These are phyloP conservation scores for Naganishia kalamii DNA, from an alignment of 768 basidiomycete species.

Conservation along the genomic window DNA sequence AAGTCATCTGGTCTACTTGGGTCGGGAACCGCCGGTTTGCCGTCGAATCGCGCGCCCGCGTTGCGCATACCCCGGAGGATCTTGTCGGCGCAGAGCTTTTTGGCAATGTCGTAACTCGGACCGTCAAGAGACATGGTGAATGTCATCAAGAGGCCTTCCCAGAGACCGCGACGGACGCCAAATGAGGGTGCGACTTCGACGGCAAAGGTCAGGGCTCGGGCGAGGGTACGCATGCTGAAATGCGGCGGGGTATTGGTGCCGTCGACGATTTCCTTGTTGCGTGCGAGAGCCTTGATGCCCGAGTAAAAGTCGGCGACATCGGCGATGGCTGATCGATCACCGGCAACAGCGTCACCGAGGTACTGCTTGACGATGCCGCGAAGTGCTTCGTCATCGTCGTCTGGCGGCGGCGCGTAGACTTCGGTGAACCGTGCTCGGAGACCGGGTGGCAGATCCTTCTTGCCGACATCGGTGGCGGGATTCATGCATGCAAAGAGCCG, in stretches of 20 bases:
- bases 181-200: constrained; percentile 70
- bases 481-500: constrained; percentile 99
- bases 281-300: constrained; percentile 68
- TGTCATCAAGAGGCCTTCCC: constrained; percentile 96
- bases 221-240: constrained; percentile 92
- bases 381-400: constrained; percentile 82
- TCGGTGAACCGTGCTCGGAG: constrained; percentile 91
- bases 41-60: constrained; percentile 64
- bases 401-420: constrained; percentile 88
- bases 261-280: constrained; percentile 74
- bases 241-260: constrained; percentile 88
- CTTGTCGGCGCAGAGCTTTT: constrained; percentile 64
- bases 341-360: constrained; percentile 71
- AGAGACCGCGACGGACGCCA: constrained; percentile 75
- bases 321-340: constrained; percentile 79
- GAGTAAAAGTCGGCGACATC: constrained; percentile 87
- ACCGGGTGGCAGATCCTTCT: constrained; percentile 88
- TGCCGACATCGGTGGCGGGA: constrained; percentile 96
- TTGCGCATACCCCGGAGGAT: constrained; percentile 75
- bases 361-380: constrained; percentile 81
- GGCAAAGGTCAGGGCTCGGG: constrained; percentile 83
- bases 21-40: constrained; percentile 58
- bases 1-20: constrained; percentile 54
- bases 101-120: constrained; percentile 62
- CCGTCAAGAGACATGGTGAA: constrained; percentile 91